phyloP scores from a whole-genome alignment of 805 yeast species.

The Suhomyces vadensis region DNA sequence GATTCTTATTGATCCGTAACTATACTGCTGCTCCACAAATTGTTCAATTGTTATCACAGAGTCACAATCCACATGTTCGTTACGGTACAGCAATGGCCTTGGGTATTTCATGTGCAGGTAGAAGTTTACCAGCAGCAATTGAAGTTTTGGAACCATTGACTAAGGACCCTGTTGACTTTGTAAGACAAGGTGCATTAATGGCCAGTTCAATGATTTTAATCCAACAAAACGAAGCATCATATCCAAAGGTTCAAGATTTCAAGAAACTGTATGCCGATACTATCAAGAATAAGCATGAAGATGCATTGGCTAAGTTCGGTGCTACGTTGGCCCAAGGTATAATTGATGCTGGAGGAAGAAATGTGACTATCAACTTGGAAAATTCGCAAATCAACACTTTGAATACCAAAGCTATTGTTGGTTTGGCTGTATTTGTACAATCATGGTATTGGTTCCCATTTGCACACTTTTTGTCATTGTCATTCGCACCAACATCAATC shows the following conservation, averaged over 20 bases:
- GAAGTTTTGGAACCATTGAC: conserved; percentile 91
- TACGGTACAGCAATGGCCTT: conserved; percentile 97
- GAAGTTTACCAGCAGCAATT: conserved; percentile 82
- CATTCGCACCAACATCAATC: conserved; percentile 89
- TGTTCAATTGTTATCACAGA: conserved; percentile 87
- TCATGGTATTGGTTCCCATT: conserved; percentile 99
- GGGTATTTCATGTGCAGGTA: conserved; percentile 96
- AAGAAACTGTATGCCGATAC: conserved; percentile 73
- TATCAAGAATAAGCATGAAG: conserved; percentile 88
- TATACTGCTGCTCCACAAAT: conserved; percentile 92
- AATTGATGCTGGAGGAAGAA: conserved; percentile 97
- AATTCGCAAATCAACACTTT: conserved; percentile 86
- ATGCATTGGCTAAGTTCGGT: conserved; percentile 95
- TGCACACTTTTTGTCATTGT: conserved; percentile 86
- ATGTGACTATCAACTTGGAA: conserved; percentile 90
- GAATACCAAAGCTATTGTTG: conserved; percentile 89
- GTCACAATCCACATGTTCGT: conserved; percentile 97
- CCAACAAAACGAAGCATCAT: conserved; percentile 78
- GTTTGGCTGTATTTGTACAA: conserved; percentile 85
- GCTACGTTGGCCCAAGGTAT: conserved; percentile 97
- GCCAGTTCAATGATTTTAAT: conserved; percentile 89
- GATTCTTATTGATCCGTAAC: conserved; percentile 87
- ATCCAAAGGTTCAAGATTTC: conserved; percentile 76
- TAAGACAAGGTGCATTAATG: conserved; percentile 95
- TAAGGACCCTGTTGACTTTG: conserved; percentile 94